Evolutionary conservation across 1,284 basidiomycete genomes (phyloP), one percentile per base, ranked within the genome.

Genomic region (Cerrena zonata): DNA sequence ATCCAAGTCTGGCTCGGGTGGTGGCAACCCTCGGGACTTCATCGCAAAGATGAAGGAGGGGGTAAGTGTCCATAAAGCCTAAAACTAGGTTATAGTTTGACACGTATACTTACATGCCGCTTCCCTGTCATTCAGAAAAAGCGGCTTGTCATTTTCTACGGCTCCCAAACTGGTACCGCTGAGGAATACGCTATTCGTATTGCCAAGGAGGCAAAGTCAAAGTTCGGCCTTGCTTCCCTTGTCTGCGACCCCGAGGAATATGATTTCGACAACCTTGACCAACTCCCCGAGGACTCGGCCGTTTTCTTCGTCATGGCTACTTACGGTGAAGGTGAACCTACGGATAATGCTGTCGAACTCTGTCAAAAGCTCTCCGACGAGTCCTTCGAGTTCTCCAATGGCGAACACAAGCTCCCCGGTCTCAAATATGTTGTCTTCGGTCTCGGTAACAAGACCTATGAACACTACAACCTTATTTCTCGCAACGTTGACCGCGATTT

Each of bases 301-400:
- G 91, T 86, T 53, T 82, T 96, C 68, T 98, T 99, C 65, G 92
- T 96, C 62, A 82, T 99, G 82, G 95, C 95, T 22, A 98, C 95
- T 12, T 99, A 99, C 64, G 95, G 95, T 56, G 95, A 99, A 74
- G 95, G 94, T 53, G 95, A 99, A 68, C 96, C 95, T 21, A 99
- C 95, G 18, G 95, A 99, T 70, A 99, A 99, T 65, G 92, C 94
- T n/a, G 91, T 96, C 30, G 82, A 86, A 55, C 82, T 99, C 60
- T 88, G 94, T 83, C 91, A 96, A 67, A 94, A 93, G 70, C 66
- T 99, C 54, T 79, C 86, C 58, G 93, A 95, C 61, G 80, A 89
- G 7, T 82, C 82, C 11, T 91, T 94, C 66, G 85, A 89, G 62
- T 97, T 97, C 69, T 84, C 81, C 65, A 84, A 85, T 47, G 89